phyloP scores from a whole-genome alignment of 257 asterid species.

The Henckelia pumila region DNA sequence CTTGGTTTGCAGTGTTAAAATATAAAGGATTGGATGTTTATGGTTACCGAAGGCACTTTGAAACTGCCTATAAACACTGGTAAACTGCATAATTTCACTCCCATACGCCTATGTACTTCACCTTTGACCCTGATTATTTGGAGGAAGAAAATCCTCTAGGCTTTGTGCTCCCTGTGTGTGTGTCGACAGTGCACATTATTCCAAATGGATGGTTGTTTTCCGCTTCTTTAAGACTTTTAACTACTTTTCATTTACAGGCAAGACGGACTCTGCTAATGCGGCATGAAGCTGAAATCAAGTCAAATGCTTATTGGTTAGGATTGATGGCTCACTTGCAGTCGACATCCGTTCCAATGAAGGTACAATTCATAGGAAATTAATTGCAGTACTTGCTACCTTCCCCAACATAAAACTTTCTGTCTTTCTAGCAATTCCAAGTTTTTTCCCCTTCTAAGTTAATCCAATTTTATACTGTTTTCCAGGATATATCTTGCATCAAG shows the following conservation, averaged over 20 bases:
- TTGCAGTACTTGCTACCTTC: conserved; percentile 9
- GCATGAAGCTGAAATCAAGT: conserved; percentile 97
- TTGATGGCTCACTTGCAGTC: conserved; percentile 94
- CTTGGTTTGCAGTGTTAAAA: not conserved
- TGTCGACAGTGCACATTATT: not conserved
- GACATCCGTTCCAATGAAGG: conserved; percentile 87
- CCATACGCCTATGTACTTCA: not conserved
- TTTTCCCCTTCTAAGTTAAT: conserved; percentile 11
- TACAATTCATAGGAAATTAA: conserved; percentile 16
- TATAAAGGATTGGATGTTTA: not conserved
- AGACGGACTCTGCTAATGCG: conserved; percentile 93
- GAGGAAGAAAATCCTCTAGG: not conserved
- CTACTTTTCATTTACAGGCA: conserved; percentile 53
- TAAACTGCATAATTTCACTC: not conserved
- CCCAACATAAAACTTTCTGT: conserved; percentile 5
- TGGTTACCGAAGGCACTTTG: not conserved
- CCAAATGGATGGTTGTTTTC: conserved; percentile 3
- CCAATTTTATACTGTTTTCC: conserved; percentile 25
- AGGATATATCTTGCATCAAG: conserved; percentile 94
- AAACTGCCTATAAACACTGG: not conserved
- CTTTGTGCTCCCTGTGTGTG: not conserved
- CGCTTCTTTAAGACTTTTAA: not conserved
- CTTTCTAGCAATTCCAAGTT: conserved; percentile 15
- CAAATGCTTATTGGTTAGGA: conserved; percentile 98
- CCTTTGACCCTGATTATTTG: not conserved